Conservation (phyloP, 345 rosid genomes). For the Salix exigua region DNA sequence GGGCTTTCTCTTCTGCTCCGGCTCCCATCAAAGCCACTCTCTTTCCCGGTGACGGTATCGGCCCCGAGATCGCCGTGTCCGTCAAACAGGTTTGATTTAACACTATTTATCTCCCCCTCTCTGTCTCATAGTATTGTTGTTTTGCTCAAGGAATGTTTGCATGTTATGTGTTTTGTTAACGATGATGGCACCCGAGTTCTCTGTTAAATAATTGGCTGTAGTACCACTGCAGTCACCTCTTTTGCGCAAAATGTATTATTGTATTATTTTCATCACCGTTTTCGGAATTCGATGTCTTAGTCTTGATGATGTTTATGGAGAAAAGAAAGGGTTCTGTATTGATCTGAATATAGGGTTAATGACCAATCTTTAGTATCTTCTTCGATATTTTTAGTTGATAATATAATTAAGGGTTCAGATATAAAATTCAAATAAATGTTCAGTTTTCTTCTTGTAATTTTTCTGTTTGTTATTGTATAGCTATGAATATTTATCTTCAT, state of each 20-base stretch:
- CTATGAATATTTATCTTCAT: not conserved
- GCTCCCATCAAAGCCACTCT: slow-evolving; percentile 79
- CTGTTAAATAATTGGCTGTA: not conserved
- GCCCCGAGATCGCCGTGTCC: slow-evolving; percentile 97
- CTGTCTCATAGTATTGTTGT: not conserved
- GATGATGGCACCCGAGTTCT: not conserved
- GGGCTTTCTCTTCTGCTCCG: slow-evolving; percentile 53
- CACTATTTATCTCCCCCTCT: not conserved
- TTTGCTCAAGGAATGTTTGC: not conserved
- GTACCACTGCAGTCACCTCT: not conserved
- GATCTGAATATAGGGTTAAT: not conserved
- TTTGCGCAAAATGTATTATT: not conserved
- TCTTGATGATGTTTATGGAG: not conserved
- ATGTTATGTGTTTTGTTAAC: not conserved
- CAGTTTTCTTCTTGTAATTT: not conserved
- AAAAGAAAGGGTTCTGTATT: not conserved
- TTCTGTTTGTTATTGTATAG: not conserved
- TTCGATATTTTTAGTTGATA: not conserved
- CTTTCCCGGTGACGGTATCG: slow-evolving; percentile 98
- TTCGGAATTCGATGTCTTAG: not conserved
- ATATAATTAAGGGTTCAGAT: not conserved
- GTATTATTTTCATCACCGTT: not conserved
- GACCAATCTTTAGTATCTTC: not conserved
- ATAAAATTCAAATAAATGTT: not conserved
- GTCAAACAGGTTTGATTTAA: slow-evolving; percentile 62